phyloP scores from a whole-genome alignment of 345 rosid genomes.

The Lepidium sativum region DNA sequence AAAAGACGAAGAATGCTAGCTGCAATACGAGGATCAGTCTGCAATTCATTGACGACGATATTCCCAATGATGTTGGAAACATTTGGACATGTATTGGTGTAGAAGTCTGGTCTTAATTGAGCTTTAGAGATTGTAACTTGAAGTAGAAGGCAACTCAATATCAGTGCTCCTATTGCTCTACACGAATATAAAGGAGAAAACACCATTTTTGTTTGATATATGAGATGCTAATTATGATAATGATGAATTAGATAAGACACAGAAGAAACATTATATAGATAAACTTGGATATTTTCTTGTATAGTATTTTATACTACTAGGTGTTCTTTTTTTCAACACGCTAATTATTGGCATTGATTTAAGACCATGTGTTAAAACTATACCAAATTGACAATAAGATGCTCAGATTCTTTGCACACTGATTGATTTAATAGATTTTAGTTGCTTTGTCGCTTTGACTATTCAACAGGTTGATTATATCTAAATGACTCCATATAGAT shows the following conservation, averaged over 20 bases:
- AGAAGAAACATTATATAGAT: conserved; percentile 15
- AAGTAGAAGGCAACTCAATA: conserved; percentile 23
- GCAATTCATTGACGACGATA: conserved; percentile 2
- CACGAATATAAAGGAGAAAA: conserved; percentile 14
- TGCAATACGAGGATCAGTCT: conserved; percentile 18
- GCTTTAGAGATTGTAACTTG: conserved; percentile 22
- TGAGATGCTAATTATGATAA: background rate
- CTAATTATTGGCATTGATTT: too few species aligned
- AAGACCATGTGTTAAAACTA: too few species aligned
- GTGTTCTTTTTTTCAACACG: background rate
- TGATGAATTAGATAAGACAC: background rate
- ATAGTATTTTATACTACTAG: background rate
- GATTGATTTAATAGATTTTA: too few species aligned
- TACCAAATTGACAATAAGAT: too few species aligned
- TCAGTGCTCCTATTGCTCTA: conserved; percentile 9
- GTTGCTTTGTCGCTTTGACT: too few species aligned
- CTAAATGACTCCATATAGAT: too few species aligned
- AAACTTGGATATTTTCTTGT: background rate
- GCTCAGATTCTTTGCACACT: too few species aligned
- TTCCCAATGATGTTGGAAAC: conserved; percentile 12
- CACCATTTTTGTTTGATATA: background rate
- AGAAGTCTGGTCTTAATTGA: conserved; percentile 22
- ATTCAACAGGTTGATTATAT: too few species aligned
- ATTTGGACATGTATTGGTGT: background rate
- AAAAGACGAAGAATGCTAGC: conserved; percentile 28